These are phyloP conservation scores for Sporisorium reilianum DNA, from an alignment of 1,284 basidiomycete species.

Conservation along the genomic window DNA sequence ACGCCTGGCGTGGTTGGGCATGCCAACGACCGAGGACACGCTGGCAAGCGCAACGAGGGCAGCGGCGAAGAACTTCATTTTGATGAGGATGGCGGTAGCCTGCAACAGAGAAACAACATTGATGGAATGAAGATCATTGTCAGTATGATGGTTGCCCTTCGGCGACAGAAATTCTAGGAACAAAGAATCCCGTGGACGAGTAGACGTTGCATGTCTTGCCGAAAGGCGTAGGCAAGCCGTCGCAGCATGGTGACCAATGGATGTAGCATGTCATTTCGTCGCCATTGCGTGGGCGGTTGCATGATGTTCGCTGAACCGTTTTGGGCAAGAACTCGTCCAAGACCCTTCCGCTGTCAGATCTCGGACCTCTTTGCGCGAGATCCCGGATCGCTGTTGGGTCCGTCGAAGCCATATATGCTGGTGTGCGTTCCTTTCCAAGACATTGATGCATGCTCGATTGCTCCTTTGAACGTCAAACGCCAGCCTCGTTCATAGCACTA, in stretches of 20 bases:
- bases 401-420: not conserved
- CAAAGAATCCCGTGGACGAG: not conserved
- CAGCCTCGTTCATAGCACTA: not conserved
- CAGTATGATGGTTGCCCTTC: not conserved
- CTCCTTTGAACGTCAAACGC: not conserved
- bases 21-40: constrained; percentile 26
- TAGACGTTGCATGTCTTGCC: constrained; percentile 1
- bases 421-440: not conserved
- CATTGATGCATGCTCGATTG: not conserved
- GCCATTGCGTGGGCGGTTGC: not conserved
- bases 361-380: not conserved
- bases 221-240: not conserved
- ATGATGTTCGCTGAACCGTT: not conserved
- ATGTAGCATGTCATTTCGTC: constrained; percentile 1
- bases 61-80: constrained; percentile 45
- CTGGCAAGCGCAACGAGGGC: constrained; percentile 38
- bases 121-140: not conserved
- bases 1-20: constrained; percentile 20
- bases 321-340: not conserved
- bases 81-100: not conserved
- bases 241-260: not conserved
- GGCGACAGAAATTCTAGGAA: not conserved
- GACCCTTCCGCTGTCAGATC: not conserved
- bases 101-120: not conserved
- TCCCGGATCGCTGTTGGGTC: not conserved